A percentile compares a stretch with the other conserved stretches of the same genome.
Evolutionary conservation across 2,329 filamentous ascomycete species (phyloP).

Genomic region (Arachnomyces sp.): DNA sequence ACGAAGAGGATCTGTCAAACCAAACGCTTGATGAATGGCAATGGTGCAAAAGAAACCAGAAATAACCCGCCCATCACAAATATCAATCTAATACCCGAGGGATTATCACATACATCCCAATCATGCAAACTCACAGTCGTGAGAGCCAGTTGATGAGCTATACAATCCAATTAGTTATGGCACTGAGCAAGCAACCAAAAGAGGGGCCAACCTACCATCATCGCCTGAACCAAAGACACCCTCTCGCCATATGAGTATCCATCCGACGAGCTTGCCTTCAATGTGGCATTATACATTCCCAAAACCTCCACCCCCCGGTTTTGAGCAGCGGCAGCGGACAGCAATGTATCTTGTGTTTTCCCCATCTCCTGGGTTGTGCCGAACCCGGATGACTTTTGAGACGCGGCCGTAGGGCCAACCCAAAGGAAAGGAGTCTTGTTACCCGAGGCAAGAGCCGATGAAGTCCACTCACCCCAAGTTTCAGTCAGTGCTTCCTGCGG

Average conservation of each 20-base stretch:
- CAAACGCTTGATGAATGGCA: no score
- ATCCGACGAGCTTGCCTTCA: conserved; percentile 33
- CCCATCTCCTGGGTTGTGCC: conserved; percentile 25
- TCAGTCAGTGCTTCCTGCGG: conserved; percentile 20
- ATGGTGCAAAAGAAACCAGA: no score
- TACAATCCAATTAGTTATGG: neutral
- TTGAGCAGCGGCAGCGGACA: conserved; percentile 25
- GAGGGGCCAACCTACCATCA: conserved; percentile 28
- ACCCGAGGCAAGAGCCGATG: conserved; percentile 25
- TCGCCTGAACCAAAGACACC: conserved; percentile 35
- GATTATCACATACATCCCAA: no score
- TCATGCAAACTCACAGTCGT: neutral
- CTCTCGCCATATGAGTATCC: conserved; percentile 31
- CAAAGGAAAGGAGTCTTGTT: conserved; percentile 36
- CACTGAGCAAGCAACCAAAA: neutral
- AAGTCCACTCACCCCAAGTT: conserved; percentile 35
- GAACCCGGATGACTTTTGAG: conserved; percentile 21
- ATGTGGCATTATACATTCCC: conserved; percentile 37
- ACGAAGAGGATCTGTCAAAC: no score
- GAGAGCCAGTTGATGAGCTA: conserved; percentile 3
- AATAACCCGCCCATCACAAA: no score
- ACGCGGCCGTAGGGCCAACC: conserved; percentile 33
- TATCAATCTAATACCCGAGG: no score
- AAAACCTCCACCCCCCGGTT: conserved; percentile 33
- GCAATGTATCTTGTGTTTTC: conserved; percentile 29